These are phyloP conservation scores for Spongiforma sp. DNA, from an alignment of 1,284 basidiomycete species.

Conservation along the genomic window DNA sequence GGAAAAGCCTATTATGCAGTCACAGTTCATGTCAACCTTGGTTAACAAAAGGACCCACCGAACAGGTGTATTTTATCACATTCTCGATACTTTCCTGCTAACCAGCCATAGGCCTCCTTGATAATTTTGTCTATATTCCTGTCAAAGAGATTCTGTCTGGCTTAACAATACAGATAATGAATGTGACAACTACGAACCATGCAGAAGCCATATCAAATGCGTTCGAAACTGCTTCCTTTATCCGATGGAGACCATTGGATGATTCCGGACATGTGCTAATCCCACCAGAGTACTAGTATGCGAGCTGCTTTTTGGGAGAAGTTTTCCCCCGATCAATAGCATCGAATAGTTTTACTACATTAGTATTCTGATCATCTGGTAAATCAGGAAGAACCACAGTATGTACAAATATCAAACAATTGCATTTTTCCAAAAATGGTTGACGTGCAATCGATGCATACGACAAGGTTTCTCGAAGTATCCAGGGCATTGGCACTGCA, in stretches of 20 bases:
- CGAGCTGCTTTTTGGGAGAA: constrained; percentile 22
- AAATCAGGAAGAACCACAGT: background rate
- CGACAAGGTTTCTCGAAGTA: constrained; percentile 33
- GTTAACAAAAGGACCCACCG: constrained; percentile 29
- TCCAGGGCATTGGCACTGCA: no score
- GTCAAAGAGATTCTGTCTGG: constrained; percentile 12
- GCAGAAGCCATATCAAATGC: constrained; percentile 32
- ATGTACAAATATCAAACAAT: background rate
- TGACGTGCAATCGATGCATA: constrained; percentile 39
- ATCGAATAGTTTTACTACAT: constrained; percentile 33
- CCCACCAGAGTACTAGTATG: constrained; percentile 41
- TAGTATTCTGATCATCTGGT: constrained; percentile 29
- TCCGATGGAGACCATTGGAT: constrained; percentile 14
- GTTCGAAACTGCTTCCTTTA: constrained; percentile 9
- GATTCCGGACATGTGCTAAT: constrained; percentile 37
- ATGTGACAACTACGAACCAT: constrained; percentile 18
- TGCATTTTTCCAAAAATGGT: constrained; percentile 35
- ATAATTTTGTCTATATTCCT: constrained; percentile 35
- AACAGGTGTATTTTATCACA: constrained; percentile 50
- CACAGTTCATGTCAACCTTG: background rate
- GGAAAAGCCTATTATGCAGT: constrained; percentile 43
- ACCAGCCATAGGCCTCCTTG: constrained; percentile 46
- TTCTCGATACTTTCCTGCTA: constrained; percentile 41
- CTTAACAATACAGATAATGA: background rate
- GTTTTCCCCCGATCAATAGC: constrained; percentile 20